These are phyloP conservation scores for Hygrophorus pudorinus DNA, from an alignment of 768 basidiomycete species.

Conservation along the genomic window DNA sequence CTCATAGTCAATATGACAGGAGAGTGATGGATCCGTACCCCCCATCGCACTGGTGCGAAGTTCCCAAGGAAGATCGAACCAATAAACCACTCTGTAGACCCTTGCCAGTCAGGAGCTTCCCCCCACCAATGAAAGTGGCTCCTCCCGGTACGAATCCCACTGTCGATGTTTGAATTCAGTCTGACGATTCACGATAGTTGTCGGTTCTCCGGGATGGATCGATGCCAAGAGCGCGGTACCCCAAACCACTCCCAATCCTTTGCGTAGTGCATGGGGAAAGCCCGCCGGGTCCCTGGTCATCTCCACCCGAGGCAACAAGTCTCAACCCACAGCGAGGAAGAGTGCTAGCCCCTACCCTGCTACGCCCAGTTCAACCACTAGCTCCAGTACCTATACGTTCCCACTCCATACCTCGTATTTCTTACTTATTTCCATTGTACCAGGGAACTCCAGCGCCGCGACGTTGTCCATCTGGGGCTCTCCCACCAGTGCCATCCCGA, in stretches of 20 bases:
- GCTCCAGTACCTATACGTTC: constrained; percentile 5
- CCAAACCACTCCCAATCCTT: constrained; percentile 7
- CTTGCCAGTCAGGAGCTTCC: constrained; percentile 25
- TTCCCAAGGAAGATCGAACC: constrained; percentile 32
- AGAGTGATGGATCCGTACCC: constrained; percentile 31
- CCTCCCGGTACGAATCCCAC: constrained; percentile 17
- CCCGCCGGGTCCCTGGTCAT: not conserved
- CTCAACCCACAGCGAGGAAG: not conserved
- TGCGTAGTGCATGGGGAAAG: constrained; percentile 14
- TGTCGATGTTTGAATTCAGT: not conserved
- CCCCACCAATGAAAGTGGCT: constrained; percentile 20
- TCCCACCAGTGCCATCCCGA: not conserved
- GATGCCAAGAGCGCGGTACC: constrained; percentile 12
- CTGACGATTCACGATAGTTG: constrained; percentile 17
- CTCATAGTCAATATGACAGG: constrained; percentile 9
- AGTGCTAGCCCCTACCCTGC: not conserved
- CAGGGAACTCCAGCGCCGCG: not conserved
- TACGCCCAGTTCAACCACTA: not conserved
- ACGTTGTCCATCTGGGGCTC: not conserved
- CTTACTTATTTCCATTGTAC: not conserved
- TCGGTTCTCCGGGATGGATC: constrained; percentile 29
- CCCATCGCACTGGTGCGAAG: constrained; percentile 26
- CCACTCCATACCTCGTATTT: not conserved
- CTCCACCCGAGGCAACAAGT: not conserved
- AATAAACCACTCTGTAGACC: constrained; percentile 35